These are phyloP conservation scores for Colletotrichum liaoningense DNA, from an alignment of 2,329 filamentous ascomycete species.

Conservation along the genomic window DNA sequence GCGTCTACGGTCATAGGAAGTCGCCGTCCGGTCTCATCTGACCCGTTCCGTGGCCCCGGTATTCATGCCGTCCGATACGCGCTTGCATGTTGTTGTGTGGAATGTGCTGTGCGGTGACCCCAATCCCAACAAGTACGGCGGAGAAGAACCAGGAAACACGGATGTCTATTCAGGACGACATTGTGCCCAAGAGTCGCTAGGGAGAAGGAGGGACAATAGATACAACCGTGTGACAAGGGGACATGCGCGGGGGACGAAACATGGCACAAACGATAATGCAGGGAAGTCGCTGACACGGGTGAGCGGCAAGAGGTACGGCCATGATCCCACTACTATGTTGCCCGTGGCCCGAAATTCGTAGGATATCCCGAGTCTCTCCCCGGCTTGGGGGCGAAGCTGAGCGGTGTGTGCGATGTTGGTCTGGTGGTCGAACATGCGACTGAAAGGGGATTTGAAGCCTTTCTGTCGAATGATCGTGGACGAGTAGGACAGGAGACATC, in stretches of 20 bases:
- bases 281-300: constrained; percentile 9
- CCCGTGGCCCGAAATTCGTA: background rate
- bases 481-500: background rate
- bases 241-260: background rate
- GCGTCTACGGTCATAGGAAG: constrained; percentile 21
- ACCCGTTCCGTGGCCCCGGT: constrained; percentile 15
- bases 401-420: background rate
- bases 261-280: constrained; percentile 7
- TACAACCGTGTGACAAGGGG: background rate
- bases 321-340: constrained; percentile 19
- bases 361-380: background rate
- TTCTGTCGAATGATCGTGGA: background rate
- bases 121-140: background rate
- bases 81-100: background rate
- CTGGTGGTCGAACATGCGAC: background rate
- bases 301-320: constrained; percentile 4
- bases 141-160: background rate
- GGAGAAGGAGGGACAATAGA: background rate
- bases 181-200: background rate
- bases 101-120: background rate
- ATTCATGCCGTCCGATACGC: constrained; percentile 10
- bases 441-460: background rate
- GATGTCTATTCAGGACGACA: constrained; percentile 20
- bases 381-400: background rate
- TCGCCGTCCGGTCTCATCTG: constrained; percentile 32